Evolutionary conservation across 2,329 filamentous ascomycete genomes (phyloP), one percentile per base, ranked within the genome.

Genomic region (Paracamarosporium sp.): DNA sequence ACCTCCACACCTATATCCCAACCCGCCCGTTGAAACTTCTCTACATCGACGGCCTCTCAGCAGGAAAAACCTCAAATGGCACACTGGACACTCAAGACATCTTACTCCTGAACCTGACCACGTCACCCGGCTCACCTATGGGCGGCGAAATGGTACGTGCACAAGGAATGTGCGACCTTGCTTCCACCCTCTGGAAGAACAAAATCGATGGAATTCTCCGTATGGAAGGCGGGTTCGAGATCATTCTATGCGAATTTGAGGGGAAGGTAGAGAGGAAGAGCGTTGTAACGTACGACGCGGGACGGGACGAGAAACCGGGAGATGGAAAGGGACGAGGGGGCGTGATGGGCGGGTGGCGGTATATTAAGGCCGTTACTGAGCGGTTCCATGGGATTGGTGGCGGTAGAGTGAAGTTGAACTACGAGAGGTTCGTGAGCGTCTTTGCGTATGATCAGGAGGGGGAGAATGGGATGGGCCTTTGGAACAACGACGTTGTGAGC

Each of bases 31-130:
- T 91, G 1, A 82, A 82, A 11, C 78, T 91, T 3, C 76, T 92
- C 3, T 90, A 91, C 66, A 71, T 92, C 15, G 90, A 92, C 67
- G 90, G 90, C 4, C 87, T 88, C 80, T 84, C 85, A 2, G 90
- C 88, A 0, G 89, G 82, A 1, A 92, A 92, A 64, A 85, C 85
- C 0, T 48, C 67, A 1, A 85, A 87, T 67, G 90, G 89, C 3
- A 90, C 88, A 0, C 79, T 91, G 2, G 89, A 92, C 67, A 82
- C 85, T 0, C 88, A 91, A 65, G 89, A 92, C 65, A 69, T 82
- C 1, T 67, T 92, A 0, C 79, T 92, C 1, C 79, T 83, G 7
- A 80, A 81, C 53, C 46, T 69, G 27, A 69, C 68, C 25, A 31
- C 46, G 4, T 20, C 46, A 1, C 50, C 43, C 3, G 25, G 50